These are phyloP conservation scores for Teunomyces panamensis DNA, from an alignment of 805 yeast genomes.

Conservation along the genomic window DNA sequence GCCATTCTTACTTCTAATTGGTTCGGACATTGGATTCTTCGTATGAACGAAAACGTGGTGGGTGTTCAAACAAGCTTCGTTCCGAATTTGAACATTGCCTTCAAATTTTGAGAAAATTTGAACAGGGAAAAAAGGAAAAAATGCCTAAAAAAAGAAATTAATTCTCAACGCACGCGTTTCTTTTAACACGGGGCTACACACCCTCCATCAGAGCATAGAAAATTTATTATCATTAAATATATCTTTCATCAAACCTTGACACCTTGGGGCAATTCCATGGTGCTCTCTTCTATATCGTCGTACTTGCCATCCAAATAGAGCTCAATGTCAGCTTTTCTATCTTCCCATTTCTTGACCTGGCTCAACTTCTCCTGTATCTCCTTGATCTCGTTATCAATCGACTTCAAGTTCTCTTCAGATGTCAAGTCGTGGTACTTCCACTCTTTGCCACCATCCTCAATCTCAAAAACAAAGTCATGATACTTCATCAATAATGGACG, in stretches of 20 bases:
- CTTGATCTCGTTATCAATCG: conserved; percentile 73
- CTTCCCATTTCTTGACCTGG: conserved; percentile 56
- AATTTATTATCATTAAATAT: not conserved
- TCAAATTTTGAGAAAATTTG: not conserved
- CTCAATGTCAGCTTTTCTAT: conserved; percentile 58
- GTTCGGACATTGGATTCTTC: conserved; percentile 64
- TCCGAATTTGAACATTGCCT: not conserved
- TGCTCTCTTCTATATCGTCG: conserved; percentile 15
- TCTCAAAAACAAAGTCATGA: conserved; percentile 72
- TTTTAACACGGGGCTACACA: not conserved
- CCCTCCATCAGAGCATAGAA: not conserved
- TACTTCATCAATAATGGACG: conserved; percentile 81
- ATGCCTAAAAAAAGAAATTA: not conserved
- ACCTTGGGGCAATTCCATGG: conserved; percentile 6
- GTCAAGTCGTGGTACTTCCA: conserved; percentile 57
- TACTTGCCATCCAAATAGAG: conserved; percentile 44
- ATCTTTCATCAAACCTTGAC: conserved; percentile 2
- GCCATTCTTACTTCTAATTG: conserved; percentile 68
- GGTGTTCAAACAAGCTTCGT: not conserved
- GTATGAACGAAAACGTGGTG: not conserved
- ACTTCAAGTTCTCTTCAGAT: conserved; percentile 60
- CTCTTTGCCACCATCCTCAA: conserved; percentile 46
- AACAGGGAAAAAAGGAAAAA: not conserved
- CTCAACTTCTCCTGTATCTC: conserved; percentile 59
- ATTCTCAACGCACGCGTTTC: not conserved